phyloP scores from a whole-genome alignment of 106 monocot genomes.

The Agapanthus africanus region DNA sequence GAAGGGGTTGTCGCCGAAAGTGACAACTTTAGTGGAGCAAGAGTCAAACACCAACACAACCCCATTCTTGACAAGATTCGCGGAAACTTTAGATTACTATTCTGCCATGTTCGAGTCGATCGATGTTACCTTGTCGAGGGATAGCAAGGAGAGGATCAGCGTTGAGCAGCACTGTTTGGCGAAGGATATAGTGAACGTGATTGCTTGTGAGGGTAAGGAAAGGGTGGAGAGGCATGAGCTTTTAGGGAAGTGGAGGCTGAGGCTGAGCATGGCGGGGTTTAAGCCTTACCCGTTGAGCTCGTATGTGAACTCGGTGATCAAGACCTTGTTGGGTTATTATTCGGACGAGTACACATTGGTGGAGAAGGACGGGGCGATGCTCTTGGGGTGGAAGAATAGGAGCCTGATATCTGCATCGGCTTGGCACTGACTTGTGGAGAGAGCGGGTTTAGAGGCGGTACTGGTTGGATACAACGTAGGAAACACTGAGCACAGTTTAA shows the following conservation, averaged over 20 bases:
- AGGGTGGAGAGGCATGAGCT: slow-evolving; percentile 88
- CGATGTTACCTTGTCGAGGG: slow-evolving; percentile 53
- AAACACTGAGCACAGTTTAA: too few relatives aligned
- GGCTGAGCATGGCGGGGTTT: slow-evolving; percentile 88
- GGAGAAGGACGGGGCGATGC: slow-evolving; percentile 80
- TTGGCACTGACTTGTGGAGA: slow-evolving; percentile 58
- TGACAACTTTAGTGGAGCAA: slow-evolving; percentile 82
- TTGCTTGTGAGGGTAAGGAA: slow-evolving; percentile 87
- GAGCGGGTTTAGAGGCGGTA: too few relatives aligned
- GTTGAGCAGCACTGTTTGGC: slow-evolving; percentile 95
- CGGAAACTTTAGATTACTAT: slow-evolving; percentile 82
- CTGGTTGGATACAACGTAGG: too few relatives aligned
- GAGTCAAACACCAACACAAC: slow-evolving; percentile 89
- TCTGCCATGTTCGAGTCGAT: slow-evolving; percentile 83
- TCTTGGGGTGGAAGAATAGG: slow-evolving; percentile 88
- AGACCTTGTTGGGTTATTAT: slow-evolving; percentile 47
- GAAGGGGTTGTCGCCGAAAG: slow-evolving; percentile 70
- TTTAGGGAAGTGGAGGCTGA: slow-evolving; percentile 81
- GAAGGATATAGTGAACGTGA: slow-evolving; percentile 85
- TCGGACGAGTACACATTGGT: slow-evolving; percentile 68
- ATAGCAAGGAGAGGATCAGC: slow-evolving; percentile 55
- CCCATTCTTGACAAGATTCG: slow-evolving; percentile 67
- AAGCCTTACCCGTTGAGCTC: slow-evolving; percentile 66
- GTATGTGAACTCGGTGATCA: slow-evolving; percentile 83
- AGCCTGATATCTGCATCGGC: slow-evolving; percentile 92